A percentile compares a stretch with the other conserved stretches of the same genome.
Evolutionary conservation across 2,329 filamentous ascomycete genomes (phyloP).

Genomic region (Neofusicoccum cordaticola): DNA sequence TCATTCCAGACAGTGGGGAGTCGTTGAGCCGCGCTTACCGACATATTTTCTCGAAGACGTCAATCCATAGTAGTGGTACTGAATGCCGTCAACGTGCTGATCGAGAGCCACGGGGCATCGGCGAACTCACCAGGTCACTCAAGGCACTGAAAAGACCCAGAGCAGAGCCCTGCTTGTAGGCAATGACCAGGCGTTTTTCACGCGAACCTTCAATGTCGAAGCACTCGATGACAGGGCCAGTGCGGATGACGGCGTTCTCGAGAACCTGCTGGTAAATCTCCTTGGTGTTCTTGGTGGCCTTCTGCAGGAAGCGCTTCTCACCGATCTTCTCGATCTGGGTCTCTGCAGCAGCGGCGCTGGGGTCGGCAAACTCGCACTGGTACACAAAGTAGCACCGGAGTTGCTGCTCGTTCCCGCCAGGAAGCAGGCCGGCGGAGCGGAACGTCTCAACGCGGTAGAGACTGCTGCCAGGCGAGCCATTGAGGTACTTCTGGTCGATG

Average conservation of each 20-base stretch:
- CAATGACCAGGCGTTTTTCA: conserved; percentile 92
- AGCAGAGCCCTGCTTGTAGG: conserved; percentile 90
- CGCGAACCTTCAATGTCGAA: conserved; percentile 89
- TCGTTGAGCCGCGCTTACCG: conserved; percentile 20
- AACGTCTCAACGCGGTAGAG: conserved; percentile 96
- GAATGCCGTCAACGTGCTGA: neutral
- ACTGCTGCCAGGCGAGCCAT: conserved; percentile 67
- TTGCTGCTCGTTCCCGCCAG: conserved; percentile 72
- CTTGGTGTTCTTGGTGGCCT: conserved; percentile 94
- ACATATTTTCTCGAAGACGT: conserved; percentile 97
- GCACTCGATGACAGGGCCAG: conserved; percentile 94
- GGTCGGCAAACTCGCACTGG: conserved; percentile 83
- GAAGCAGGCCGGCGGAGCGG: conserved; percentile 80
- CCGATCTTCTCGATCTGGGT: conserved; percentile 88
- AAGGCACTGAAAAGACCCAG: conserved; percentile 91
- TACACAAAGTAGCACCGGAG: conserved; percentile 99
- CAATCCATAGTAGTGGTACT: conserved; percentile 95
- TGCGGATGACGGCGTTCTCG: conserved; percentile 75
- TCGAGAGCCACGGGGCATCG: no score
- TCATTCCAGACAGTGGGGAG: no score
- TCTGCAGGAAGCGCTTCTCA: conserved; percentile 90
- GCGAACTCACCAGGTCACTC: conserved; percentile 62
- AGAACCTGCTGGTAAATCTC: conserved; percentile 94
- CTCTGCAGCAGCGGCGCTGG: conserved; percentile 70
- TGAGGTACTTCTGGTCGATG: conserved; percentile 93